A percentile compares a stretch with the other conserved stretches of the same genome.
Evolutionary conservation across 2,329 filamentous ascomycete genomes (phyloP).

Genomic region (Aschersonia sp.): DNA sequence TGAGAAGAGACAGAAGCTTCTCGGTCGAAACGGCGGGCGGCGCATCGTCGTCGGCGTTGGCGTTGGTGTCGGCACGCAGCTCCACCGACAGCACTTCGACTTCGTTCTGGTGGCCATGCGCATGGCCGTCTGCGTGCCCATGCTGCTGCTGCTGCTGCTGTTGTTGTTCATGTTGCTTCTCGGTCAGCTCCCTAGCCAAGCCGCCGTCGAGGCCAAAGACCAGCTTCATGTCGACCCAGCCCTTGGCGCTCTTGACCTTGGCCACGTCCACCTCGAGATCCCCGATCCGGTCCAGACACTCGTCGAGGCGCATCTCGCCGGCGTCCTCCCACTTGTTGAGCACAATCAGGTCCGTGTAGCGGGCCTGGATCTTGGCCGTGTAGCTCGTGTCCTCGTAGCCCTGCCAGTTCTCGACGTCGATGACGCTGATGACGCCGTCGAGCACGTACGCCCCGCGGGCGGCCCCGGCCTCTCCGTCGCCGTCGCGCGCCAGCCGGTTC

Average conservation of each 20-base stretch:
- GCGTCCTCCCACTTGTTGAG: conserved; percentile 86
- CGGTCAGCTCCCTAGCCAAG: conserved; percentile 43
- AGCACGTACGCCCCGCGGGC: conserved; percentile 46
- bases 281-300: conserved; percentile 63
- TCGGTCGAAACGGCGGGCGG: conserved; percentile 32
- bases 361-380: conserved; percentile 75
- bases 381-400: conserved; percentile 86
- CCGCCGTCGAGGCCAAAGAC: conserved; percentile 81
- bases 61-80: conserved; percentile 29
- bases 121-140: conserved; percentile 13
- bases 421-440: conserved; percentile 77
- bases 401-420: conserved; percentile 90
- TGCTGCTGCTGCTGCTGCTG: background rate
- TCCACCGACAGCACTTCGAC: conserved; percentile 85
- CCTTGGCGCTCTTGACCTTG: conserved; percentile 73
- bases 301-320: conserved; percentile 59
- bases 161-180: conserved; percentile 13
- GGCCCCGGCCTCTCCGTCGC: conserved; percentile 35
- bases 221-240: conserved; percentile 62
- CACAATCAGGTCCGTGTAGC: conserved; percentile 79
- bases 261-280: conserved; percentile 70
- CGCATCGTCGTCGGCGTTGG: conserved; percentile 8
- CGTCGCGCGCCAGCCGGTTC: conserved; percentile 54
- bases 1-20: conserved; percentile 52
- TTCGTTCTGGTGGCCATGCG: conserved; percentile 55